Conservation (phyloP, 805 yeast genomes). For the Suhomyces emberorum region DNA sequence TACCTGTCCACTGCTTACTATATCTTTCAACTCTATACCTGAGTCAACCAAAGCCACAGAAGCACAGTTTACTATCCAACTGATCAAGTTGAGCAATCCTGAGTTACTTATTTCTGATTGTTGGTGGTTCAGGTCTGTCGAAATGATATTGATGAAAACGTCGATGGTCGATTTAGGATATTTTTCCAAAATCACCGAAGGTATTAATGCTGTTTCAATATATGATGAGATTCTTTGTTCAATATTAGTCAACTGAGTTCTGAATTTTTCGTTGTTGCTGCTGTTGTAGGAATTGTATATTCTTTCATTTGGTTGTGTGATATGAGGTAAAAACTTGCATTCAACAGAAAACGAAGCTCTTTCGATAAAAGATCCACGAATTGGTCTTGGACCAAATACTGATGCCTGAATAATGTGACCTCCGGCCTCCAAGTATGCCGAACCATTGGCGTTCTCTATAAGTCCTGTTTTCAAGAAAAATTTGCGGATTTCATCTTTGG, state of each 20-base stretch:
- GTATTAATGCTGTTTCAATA: conserved; percentile 48
- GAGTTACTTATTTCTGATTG: conserved; percentile 16
- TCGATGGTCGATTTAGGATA: conserved; percentile 92
- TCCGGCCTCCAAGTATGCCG: conserved; percentile 71
- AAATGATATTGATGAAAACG: conserved; percentile 65
- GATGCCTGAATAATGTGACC: conserved; percentile 62
- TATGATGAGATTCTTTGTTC: conserved; percentile 52
- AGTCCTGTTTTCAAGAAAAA: conserved; percentile 63
- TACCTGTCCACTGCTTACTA: conserved; percentile 66
- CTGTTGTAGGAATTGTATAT: conserved; percentile 19
- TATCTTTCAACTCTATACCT: conserved; percentile 73
- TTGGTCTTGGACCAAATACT: conserved; percentile 88
- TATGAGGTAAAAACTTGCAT: conserved; percentile 50
- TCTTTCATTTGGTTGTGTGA: conserved; percentile 37
- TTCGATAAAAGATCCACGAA: conserved; percentile 66
- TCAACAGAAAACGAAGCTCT: conserved; percentile 65
- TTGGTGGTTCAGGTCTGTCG: conserved; percentile 28
- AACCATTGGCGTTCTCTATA: conserved; percentile 74
- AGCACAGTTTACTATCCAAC: conserved; percentile 59
- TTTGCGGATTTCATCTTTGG: conserved; percentile 27
- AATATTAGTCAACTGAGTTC: conserved; percentile 32
- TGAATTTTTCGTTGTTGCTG: conserved; percentile 20
- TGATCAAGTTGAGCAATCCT: conserved; percentile 37
- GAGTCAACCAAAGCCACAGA: conserved; percentile 81
- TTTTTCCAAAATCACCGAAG: conserved; percentile 56